These are phyloP conservation scores for Perkinsus marinus DNA, from an alignment of 169 alveolate genomes.

Conservation along the genomic window DNA sequence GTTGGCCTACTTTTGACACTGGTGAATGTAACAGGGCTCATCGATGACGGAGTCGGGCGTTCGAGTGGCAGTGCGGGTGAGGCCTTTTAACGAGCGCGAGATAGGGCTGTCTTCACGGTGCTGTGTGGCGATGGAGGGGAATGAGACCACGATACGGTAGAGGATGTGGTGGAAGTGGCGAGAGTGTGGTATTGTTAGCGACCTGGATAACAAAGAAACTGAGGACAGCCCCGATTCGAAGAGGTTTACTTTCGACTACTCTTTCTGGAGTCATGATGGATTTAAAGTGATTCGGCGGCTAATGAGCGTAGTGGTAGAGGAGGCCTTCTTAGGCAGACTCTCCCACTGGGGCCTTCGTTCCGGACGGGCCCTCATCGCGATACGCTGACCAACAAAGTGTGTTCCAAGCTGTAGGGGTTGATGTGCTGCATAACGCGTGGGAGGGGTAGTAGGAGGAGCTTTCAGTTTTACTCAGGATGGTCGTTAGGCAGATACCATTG, in stretches of 20 bases:
- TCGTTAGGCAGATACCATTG: constrained; percentile 51
- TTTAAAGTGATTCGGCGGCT: constrained; percentile 24
- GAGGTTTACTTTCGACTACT: constrained; percentile 70
- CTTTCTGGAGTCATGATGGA: constrained; percentile 86
- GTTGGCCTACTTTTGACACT: too few relatives aligned
- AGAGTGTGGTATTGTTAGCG: neutral
- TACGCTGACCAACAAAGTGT: constrained; percentile 67
- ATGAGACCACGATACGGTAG: constrained; percentile 34
- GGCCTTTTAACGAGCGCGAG: constrained; percentile 71
- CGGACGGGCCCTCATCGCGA: constrained; percentile 8
- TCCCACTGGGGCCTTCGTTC: neutral
- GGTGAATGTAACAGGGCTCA: too few relatives aligned
- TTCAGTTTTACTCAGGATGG: neutral
- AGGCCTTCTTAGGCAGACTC: neutral
- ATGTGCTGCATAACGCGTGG: constrained; percentile 77
- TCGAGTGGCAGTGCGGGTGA: constrained; percentile 73
- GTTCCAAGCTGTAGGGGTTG: constrained; percentile 60
- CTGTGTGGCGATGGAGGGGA: constrained; percentile 60
- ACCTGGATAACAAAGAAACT: constrained; percentile 35
- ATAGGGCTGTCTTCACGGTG: constrained; percentile 43
- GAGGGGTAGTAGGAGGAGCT: constrained; percentile 35
- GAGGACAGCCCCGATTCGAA: constrained; percentile 9
- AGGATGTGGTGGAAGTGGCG: neutral
- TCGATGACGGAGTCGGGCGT: constrained; percentile 37
- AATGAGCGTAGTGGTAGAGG: neutral